Conservation (phyloP, 352 stramenopile species). For the Phytopythium chamaehyphon region DNA sequence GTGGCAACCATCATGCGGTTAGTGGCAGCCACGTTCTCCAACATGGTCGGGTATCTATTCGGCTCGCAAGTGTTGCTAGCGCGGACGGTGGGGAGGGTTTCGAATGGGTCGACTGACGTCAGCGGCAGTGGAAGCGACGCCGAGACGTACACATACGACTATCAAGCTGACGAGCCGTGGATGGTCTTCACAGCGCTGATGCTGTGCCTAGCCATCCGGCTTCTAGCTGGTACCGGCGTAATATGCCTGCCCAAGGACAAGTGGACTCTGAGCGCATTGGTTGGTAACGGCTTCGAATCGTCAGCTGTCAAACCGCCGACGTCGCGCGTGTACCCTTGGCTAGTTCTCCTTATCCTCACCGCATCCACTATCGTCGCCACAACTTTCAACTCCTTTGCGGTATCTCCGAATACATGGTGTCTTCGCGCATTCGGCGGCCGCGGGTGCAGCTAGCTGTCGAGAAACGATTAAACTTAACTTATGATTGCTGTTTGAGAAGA, state of each 20-base stretch:
- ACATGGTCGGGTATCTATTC: slow-evolving; percentile 7
- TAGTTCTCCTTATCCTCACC: slow-evolving; percentile 12
- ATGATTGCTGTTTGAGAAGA: no score
- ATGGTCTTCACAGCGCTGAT: slow-evolving; percentile 26
- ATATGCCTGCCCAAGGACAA: slow-evolving; percentile 19
- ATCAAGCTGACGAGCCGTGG: slow-evolving; percentile 16
- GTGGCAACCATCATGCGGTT: slow-evolving; percentile 36
- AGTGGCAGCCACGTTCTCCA: slow-evolving; percentile 13
- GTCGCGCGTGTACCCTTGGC: slow-evolving; percentile 10
- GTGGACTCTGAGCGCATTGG: slow-evolving; percentile 11
- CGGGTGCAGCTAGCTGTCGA: slow-evolving; percentile 11
- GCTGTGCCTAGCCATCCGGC: slow-evolving; percentile 19
- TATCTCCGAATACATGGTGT: slow-evolving; percentile 28
- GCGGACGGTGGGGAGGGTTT: background rate
- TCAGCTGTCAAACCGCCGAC: background rate
- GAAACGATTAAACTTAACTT: no score
- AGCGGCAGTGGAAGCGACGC: background rate
- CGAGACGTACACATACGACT: slow-evolving; percentile 7
- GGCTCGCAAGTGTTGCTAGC: slow-evolving; percentile 5
- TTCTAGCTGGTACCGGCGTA: slow-evolving; percentile 20
- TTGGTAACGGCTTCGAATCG: background rate
- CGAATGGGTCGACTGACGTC: background rate
- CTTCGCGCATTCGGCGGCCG: slow-evolving; percentile 24
- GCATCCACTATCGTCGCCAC: slow-evolving; percentile 13
- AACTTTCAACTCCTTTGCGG: slow-evolving; percentile 21